Conservation (phyloP, 2,329 filamentous ascomycete species). For the Nigrospora osmanthi region DNA sequence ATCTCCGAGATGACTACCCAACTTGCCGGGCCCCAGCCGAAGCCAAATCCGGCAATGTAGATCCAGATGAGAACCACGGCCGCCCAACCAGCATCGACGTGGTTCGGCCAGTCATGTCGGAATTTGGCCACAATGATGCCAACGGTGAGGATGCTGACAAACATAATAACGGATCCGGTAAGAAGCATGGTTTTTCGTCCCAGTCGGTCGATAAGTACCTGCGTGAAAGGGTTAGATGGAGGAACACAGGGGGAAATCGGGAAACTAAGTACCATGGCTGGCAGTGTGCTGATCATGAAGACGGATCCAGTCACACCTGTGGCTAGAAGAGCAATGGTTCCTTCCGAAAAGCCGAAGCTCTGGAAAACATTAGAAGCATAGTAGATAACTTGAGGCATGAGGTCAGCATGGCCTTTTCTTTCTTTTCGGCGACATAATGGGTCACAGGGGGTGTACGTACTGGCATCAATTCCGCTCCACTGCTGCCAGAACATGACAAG, state of each 20-base stretch:
- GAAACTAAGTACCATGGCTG: conserved; percentile 22
- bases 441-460: neutral
- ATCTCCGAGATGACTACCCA: conserved; percentile 47
- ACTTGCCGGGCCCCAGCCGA: conserved; percentile 45
- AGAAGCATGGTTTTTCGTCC: conserved; percentile 38
- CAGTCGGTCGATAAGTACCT: conserved; percentile 35
- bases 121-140: conserved; percentile 42
- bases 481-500: conserved; percentile 52
- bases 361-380: conserved; percentile 38
- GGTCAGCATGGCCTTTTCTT: neutral
- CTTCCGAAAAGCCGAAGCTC: conserved; percentile 7
- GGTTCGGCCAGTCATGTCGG: conserved; percentile 38
- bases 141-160: conserved; percentile 39
- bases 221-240: neutral
- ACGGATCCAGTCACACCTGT: conserved; percentile 6
- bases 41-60: conserved; percentile 53
- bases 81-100: conserved; percentile 34
- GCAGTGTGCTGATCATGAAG: conserved; percentile 31
- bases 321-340: conserved; percentile 6
- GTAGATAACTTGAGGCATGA: conserved; percentile 26
- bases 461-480: conserved; percentile 11
- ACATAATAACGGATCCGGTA: conserved; percentile 34
- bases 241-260: neutral
- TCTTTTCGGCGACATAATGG: too few relatives aligned
- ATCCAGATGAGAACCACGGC: conserved; percentile 38